A percentile compares a stretch with the other conserved stretches of the same genome.
These are phyloP conservation scores for Lanmaoa rubissima DNA, from an alignment of 768 basidiomycete species.

Conservation along the genomic window DNA sequence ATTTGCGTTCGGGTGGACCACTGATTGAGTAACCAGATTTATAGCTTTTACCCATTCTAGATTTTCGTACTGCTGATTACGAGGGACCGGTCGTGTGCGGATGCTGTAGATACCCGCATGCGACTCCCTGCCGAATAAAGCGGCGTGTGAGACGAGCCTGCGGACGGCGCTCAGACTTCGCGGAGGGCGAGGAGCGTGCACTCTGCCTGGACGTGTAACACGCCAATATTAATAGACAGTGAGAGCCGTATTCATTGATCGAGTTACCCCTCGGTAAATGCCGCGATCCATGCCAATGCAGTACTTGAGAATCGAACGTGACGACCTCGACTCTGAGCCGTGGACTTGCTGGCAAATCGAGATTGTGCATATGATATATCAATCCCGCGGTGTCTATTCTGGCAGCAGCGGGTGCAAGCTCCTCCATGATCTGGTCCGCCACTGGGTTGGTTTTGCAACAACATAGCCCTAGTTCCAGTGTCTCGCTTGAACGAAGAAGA, in stretches of 20 bases:
- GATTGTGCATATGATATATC: background rate
- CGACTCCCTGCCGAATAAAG: background rate
- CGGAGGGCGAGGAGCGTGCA: background rate
- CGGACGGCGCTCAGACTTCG: background rate
- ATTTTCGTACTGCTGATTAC: background rate
- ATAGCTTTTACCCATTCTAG: background rate
- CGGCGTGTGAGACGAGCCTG: background rate
- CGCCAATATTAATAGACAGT: slow-evolving; percentile 8
- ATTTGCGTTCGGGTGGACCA: slow-evolving; percentile 1
- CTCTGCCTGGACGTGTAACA: background rate
- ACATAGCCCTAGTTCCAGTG: background rate
- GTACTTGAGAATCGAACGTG: background rate
- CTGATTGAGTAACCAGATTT: background rate
- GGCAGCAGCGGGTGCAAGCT: background rate
- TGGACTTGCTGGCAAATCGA: background rate
- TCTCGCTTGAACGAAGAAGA: slow-evolving; percentile 15
- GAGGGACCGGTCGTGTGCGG: background rate
- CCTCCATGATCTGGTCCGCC: background rate
- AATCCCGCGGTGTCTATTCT: slow-evolving; percentile 1
- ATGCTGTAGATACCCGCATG: background rate
- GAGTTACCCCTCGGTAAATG: background rate
- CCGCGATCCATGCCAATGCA: background rate
- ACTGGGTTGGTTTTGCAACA: background rate
- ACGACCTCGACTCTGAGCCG: slow-evolving; percentile 1
- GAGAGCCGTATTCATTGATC: slow-evolving; percentile 1